Evolutionary conservation across 2,329 filamentous ascomycete genomes (phyloP).

Genomic region (Hirsutella minnesotensis): DNA sequence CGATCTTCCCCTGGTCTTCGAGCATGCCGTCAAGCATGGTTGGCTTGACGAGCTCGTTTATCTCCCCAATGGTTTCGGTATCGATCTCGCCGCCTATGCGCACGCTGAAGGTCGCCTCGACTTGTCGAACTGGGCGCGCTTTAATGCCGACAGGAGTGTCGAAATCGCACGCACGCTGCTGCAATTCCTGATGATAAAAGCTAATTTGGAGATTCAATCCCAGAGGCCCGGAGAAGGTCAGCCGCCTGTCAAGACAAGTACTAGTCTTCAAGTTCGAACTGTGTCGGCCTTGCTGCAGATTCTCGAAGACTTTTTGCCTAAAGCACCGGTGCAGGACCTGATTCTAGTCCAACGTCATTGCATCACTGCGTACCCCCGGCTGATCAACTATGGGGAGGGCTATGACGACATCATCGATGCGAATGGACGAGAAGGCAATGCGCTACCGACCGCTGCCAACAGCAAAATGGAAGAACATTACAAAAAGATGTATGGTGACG

Average conservation of each 20-base stretch:
- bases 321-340: slow-evolving; percentile 51
- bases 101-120: slow-evolving; percentile 74
- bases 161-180: slow-evolving; percentile 61
- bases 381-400: slow-evolving; percentile 94
- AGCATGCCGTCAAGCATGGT: slow-evolving; percentile 64
- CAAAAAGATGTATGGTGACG: slow-evolving; percentile 93
- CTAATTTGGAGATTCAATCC: slow-evolving; percentile 63
- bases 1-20: slow-evolving; percentile 30
- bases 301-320: slow-evolving; percentile 56
- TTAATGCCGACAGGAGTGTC: slow-evolving; percentile 51
- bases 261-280: slow-evolving; percentile 73
- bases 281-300: slow-evolving; percentile 72
- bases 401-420: slow-evolving; percentile 84
- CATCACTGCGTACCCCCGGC: slow-evolving; percentile 80
- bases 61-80: slow-evolving; percentile 69
- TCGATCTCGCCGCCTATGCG: slow-evolving; percentile 77
- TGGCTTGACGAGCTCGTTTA: slow-evolving; percentile 78
- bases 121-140: slow-evolving; percentile 67
- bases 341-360: slow-evolving; percentile 76
- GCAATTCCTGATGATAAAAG: slow-evolving; percentile 77
- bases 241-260: slow-evolving; percentile 45
- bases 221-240: slow-evolving; percentile 58
- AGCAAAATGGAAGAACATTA: slow-evolving; percentile 95
- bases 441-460: slow-evolving; percentile 66
- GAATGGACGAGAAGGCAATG: slow-evolving; percentile 73